A percentile compares a stretch with the other conserved stretches of the same genome.
Evolutionary conservation across 352 stramenopile species (phyloP).

Genomic region (Globisporangium cylindrosporum): DNA sequence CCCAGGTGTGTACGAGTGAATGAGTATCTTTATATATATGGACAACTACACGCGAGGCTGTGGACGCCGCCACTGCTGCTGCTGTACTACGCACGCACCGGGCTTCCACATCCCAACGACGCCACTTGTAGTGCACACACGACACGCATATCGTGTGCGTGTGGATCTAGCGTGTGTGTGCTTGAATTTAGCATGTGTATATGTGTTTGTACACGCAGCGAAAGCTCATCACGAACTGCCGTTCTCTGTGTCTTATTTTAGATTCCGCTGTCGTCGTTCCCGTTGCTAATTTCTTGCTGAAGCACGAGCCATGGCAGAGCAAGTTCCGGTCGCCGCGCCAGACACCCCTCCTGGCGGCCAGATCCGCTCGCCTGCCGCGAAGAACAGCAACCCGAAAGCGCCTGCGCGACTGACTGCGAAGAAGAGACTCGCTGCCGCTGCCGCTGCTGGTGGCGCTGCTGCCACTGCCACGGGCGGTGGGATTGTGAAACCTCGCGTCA

Average conservation of each 20-base stretch:
- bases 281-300: not conserved
- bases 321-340: slow-evolving; percentile 16
- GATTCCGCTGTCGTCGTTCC: not conserved
- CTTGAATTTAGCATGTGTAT: not conserved
- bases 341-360: slow-evolving; percentile 26
- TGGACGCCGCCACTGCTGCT: not conserved
- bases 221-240: not conserved
- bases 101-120: not conserved
- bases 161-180: not conserved
- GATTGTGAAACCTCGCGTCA: slow-evolving; percentile 46
- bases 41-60: not conserved
- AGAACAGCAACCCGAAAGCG: slow-evolving; percentile 35
- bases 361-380: slow-evolving; percentile 36
- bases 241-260: not conserved
- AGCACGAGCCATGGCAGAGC: slow-evolving; percentile 24
- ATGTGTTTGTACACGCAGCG: not conserved
- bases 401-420: slow-evolving; percentile 42
- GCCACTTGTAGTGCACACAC: no score
- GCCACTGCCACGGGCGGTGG: slow-evolving; percentile 6
- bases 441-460: not conserved
- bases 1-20: not conserved
- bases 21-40: not conserved
- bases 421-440: slow-evolving; percentile 25
- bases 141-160: not conserved
- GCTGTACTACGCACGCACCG: not conserved